Conservation (phyloP, 2,329 filamentous ascomycete genomes). For the Phyllosticta paracitricarpa region DNA sequence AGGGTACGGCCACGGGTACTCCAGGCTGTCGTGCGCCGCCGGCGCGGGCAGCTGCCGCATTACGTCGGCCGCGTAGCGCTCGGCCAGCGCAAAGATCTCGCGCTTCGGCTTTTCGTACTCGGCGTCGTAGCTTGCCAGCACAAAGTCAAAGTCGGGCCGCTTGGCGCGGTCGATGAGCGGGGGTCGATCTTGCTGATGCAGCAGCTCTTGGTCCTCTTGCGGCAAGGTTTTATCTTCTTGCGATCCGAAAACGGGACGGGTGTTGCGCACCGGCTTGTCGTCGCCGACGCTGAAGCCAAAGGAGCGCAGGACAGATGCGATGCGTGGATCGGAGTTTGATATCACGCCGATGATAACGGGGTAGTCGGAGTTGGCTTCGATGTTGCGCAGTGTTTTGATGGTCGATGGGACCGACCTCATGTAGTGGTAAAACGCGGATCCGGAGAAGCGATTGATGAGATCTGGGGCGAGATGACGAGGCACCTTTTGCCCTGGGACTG, state of each 20-base stretch:
- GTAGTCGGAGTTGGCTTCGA: slow-evolving; percentile 12
- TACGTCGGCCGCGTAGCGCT: slow-evolving; percentile 19
- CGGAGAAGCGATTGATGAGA: slow-evolving; percentile 42
- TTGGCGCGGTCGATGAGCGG: not conserved
- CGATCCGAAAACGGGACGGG: not conserved
- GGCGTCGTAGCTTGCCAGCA: slow-evolving; percentile 54
- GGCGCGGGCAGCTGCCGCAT: slow-evolving; percentile 6
- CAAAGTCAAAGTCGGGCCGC: slow-evolving; percentile 41
- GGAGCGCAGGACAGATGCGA: slow-evolving; percentile 43
- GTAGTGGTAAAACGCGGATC: not conserved
- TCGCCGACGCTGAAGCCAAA: slow-evolving; percentile 40
- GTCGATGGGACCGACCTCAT: slow-evolving; percentile 2
- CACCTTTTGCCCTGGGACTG: slow-evolving; percentile 23
- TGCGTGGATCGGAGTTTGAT: slow-evolving; percentile 55
- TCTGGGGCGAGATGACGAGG: slow-evolving; percentile 38
- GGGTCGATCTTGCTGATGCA: not conserved
- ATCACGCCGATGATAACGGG: slow-evolving; percentile 46
- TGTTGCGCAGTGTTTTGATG: not conserved
- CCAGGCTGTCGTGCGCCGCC: not conserved
- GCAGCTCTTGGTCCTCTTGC: not conserved
- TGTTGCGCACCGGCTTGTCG: not conserved
- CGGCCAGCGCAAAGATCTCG: slow-evolving; percentile 47
- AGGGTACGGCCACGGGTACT: not conserved
- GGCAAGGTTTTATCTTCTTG: not conserved
- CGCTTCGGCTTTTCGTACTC: slow-evolving; percentile 50